These are phyloP conservation scores for Tulasnella sp. DNA, from an alignment of 768 basidiomycete genomes.

Conservation along the genomic window DNA sequence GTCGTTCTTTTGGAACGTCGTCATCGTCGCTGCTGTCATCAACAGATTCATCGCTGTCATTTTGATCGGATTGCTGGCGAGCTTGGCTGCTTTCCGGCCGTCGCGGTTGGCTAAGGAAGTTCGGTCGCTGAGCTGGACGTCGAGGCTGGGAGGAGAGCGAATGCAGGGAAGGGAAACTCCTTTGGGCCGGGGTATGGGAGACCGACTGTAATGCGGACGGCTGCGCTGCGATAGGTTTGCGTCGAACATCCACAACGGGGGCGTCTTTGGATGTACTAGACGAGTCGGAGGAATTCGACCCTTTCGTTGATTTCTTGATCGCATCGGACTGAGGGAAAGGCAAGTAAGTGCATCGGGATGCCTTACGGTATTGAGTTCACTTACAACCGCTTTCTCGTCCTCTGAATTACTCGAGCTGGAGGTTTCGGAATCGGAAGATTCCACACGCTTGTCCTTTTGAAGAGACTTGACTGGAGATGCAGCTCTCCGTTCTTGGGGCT, in stretches of 20 bases:
- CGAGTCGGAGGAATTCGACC: not conserved
- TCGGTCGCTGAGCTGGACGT: not conserved
- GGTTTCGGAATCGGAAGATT: not conserved
- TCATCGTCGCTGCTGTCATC: not conserved
- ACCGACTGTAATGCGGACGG: not conserved
- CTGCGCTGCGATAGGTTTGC: not conserved
- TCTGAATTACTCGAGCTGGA: not conserved
- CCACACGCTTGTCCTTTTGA: not conserved
- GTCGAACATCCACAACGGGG: not conserved
- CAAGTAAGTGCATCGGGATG: not conserved
- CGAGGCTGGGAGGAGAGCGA: not conserved
- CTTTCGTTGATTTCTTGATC: not conserved
- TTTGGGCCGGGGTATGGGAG: not conserved
- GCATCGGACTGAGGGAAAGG: not conserved
- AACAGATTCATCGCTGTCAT: not conserved
- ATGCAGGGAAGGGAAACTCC: not conserved
- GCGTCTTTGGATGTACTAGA: not conserved
- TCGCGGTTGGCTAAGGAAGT: not conserved
- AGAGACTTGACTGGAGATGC: not conserved
- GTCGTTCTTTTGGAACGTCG: not conserved
- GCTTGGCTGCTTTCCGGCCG: not conserved
- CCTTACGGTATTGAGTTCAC: not conserved
- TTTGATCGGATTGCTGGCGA: not conserved
- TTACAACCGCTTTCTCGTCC: not conserved
- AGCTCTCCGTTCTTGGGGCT: not conserved